These are phyloP conservation scores for Clavispora phyllophila DNA, from an alignment of 805 yeast species.

Conservation along the genomic window DNA sequence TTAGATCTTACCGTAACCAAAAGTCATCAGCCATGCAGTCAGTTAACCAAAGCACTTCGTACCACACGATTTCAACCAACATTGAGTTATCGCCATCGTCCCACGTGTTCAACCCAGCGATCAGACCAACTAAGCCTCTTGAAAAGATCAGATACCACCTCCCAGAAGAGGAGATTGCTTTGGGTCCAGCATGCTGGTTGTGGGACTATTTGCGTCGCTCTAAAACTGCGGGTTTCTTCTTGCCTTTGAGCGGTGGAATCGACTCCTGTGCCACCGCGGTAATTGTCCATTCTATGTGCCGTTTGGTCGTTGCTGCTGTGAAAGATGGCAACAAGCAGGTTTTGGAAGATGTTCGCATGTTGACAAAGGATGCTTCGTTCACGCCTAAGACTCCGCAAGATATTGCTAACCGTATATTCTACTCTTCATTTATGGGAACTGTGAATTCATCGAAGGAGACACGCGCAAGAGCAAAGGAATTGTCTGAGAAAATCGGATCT, in stretches of 20 bases:
- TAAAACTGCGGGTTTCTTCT: constrained; percentile 82
- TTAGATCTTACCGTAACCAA: constrained; percentile 71
- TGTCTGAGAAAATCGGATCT: constrained; percentile 74
- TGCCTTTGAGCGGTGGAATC: constrained; percentile 95
- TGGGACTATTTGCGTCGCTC: constrained; percentile 97
- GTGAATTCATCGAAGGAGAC: constrained; percentile 88
- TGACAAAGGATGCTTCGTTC: constrained; percentile 60
- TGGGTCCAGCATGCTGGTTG: constrained; percentile 99
- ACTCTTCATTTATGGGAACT: constrained; percentile 95
- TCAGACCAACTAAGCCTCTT: constrained; percentile 51
- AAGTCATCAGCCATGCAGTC: constrained; percentile 77
- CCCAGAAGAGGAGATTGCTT: constrained; percentile 95
- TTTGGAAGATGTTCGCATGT: constrained; percentile 62
- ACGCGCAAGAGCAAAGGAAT: constrained; percentile 69
- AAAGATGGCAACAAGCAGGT: constrained; percentile 69
- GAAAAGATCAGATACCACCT: constrained; percentile 53
- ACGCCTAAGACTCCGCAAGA: constrained; percentile 72
- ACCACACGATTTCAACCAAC: constrained; percentile 56
- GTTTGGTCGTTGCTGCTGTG: constrained; percentile 71
- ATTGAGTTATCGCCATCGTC: constrained; percentile 61
- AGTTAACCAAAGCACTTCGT: constrained; percentile 38
- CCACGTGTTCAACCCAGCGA: constrained; percentile 53
- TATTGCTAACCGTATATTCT: constrained; percentile 70
- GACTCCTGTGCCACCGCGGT: constrained; percentile 97
- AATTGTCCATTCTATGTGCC: constrained; percentile 91